A percentile compares a stretch with the other conserved stretches of the same genome.
Evolutionary conservation across 345 rosid genomes (phyloP).

Genomic region (Salix exigua): DNA sequence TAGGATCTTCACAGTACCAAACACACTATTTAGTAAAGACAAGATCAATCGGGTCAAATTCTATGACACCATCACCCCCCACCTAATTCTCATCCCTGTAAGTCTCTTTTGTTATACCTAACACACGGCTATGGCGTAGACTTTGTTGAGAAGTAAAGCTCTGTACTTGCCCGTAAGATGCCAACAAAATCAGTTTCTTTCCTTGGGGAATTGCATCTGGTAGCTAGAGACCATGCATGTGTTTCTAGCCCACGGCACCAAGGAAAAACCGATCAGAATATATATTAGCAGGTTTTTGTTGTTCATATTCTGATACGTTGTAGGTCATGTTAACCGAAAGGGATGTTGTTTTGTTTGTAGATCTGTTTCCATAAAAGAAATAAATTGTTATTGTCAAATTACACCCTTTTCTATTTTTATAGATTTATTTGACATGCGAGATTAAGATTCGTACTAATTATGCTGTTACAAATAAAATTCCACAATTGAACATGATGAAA

Average conservation of each 20-base stretch:
- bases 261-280: not conserved
- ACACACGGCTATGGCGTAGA: slow-evolving; percentile 13
- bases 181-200: not conserved
- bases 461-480: too few species aligned
- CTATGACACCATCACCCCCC: slow-evolving; percentile 26
- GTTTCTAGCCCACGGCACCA: not conserved
- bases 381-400: too few species aligned
- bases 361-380: too few species aligned
- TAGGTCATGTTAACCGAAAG: not conserved
- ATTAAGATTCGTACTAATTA: too few species aligned
- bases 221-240: not conserved
- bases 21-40: too few species aligned
- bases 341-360: not conserved
- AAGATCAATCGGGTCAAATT: slow-evolving; percentile 26
- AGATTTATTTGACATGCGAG: too few species aligned
- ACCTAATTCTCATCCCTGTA: not conserved
- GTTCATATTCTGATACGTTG: not conserved
- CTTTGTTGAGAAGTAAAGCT: slow-evolving; percentile 17
- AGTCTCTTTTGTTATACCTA: slow-evolving; percentile 13
- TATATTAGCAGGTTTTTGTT: not conserved
- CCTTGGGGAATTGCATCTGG: not conserved
- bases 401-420: too few species aligned
- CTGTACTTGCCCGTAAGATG: not conserved
- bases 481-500: too few species aligned
- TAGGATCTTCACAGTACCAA: too few species aligned